Evolutionary conservation across 352 stramenopile genomes (phyloP).

Genomic region (Pythium periplocum): DNA sequence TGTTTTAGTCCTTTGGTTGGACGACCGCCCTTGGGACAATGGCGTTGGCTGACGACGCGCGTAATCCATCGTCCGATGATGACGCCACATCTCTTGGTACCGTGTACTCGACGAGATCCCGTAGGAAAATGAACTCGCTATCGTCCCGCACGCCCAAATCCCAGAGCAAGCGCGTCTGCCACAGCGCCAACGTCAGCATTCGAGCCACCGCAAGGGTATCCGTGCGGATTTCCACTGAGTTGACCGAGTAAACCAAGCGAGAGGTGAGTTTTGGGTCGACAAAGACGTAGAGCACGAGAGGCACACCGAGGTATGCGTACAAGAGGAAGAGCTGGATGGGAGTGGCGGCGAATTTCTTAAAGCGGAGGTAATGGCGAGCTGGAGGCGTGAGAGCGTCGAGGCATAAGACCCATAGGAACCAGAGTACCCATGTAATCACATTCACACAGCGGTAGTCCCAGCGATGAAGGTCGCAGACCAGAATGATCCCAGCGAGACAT

Average conservation of each 20-base stretch:
- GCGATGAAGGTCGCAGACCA: conserved; percentile 24
- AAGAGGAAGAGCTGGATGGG: conserved; percentile 16
- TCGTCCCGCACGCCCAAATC: conserved; percentile 24
- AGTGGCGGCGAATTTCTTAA: conserved; percentile 18
- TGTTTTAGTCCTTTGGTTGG: neutral
- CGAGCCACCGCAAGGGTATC: conserved; percentile 17
- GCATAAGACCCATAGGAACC: conserved; percentile 42
- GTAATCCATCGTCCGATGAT: too few relatives aligned
- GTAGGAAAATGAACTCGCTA: conserved; percentile 22
- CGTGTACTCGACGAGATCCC: conserved; percentile 20
- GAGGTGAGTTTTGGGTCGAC: conserved; percentile 9
- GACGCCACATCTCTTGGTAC: neutral
- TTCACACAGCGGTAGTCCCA: conserved; percentile 30
- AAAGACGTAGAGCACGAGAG: conserved; percentile 24
- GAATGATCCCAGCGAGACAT: conserved; percentile 10
- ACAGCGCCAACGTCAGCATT: conserved; percentile 23
- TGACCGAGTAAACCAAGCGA: conserved; percentile 3
- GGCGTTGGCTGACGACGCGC: neutral
- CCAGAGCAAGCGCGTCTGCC: conserved; percentile 22
- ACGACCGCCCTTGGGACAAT: neutral
- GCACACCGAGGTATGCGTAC: conserved; percentile 15
- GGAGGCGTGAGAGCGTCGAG: conserved; percentile 40
- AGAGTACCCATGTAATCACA: conserved; percentile 35
- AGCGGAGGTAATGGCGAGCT: conserved; percentile 14
- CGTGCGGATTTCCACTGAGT: conserved; percentile 3